These are phyloP conservation scores for Xylaria grammica DNA, from an alignment of 495 filamentous ascomycete species.

Conservation along the genomic window DNA sequence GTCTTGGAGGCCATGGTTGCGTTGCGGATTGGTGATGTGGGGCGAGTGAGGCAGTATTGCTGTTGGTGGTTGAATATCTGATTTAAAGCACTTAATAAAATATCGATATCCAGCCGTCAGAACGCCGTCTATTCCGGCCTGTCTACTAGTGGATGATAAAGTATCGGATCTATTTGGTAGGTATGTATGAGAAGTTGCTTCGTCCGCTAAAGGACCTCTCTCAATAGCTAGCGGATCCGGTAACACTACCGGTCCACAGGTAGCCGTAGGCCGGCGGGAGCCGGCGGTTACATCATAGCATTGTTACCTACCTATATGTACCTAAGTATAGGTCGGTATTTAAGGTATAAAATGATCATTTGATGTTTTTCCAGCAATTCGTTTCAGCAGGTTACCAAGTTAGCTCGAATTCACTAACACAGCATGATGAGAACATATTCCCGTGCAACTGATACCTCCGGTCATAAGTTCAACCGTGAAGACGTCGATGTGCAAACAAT, in stretches of 20 bases:
- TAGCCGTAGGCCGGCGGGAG: conserved; percentile 9
- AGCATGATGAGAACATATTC: too few species aligned
- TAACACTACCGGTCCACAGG: conserved; percentile 28
- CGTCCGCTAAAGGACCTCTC: conserved; percentile 24
- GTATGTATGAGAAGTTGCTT: not conserved
- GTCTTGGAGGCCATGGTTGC: conserved; percentile 44
- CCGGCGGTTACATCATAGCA: conserved; percentile 9
- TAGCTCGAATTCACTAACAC: too few species aligned
- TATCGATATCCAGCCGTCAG: not conserved
- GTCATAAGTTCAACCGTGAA: too few species aligned
- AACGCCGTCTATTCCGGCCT: not conserved
- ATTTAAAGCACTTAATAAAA: not conserved
- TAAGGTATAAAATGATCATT: too few species aligned
- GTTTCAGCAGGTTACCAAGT: too few species aligned
- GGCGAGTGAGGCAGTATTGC: not conserved
- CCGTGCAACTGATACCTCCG: too few species aligned
- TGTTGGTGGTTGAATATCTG: not conserved
- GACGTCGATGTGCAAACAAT: too few species aligned
- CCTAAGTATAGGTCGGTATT: too few species aligned
- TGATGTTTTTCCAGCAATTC: too few species aligned
- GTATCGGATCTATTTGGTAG: not conserved
- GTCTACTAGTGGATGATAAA: not conserved
- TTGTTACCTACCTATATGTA: not conserved
- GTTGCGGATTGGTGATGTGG: not conserved
- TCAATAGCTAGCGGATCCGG: conserved; percentile 35